These are phyloP conservation scores for Thelonectria discophora DNA, from an alignment of 2,329 filamentous ascomycete genomes.

Conservation along the genomic window DNA sequence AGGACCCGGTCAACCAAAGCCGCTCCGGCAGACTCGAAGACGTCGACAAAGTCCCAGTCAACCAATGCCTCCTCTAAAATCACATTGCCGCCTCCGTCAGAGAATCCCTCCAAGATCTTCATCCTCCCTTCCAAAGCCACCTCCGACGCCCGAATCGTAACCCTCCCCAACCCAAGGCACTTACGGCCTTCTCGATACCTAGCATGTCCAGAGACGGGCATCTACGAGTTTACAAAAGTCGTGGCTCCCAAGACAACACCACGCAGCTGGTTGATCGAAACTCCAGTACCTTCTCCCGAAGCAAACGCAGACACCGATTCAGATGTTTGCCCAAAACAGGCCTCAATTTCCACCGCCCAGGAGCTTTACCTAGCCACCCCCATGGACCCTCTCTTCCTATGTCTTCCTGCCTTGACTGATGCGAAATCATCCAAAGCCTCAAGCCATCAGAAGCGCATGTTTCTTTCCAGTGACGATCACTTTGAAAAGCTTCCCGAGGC, in stretches of 20 bases:
- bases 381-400: constrained; percentile 84
- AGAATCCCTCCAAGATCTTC: constrained; percentile 64
- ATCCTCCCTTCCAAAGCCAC: constrained; percentile 66
- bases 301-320: constrained; percentile 30
- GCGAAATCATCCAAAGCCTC: constrained; percentile 51
- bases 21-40: constrained; percentile 36
- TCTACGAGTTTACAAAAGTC: constrained; percentile 72
- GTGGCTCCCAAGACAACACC: constrained; percentile 61
- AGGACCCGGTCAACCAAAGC: constrained; percentile 58
- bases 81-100: constrained; percentile 49
- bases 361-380: constrained; percentile 86
- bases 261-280: constrained; percentile 69
- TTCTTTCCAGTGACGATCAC: constrained; percentile 76
- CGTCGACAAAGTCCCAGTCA: constrained; percentile 42
- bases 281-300: constrained; percentile 24
- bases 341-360: constrained; percentile 67
- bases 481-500: constrained; percentile 68
- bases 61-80: constrained; percentile 49
- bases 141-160: constrained; percentile 65
- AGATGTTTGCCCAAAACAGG: constrained; percentile 31
- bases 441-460: constrained; percentile 66
- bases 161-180: constrained; percentile 67
- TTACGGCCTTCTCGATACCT: constrained; percentile 66
- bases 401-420: constrained; percentile 75
- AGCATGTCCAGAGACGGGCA: constrained; percentile 67